These are phyloP conservation scores for Nicotiana sylvestris DNA, from an alignment of 257 asterid genomes.

Conservation along the genomic window DNA sequence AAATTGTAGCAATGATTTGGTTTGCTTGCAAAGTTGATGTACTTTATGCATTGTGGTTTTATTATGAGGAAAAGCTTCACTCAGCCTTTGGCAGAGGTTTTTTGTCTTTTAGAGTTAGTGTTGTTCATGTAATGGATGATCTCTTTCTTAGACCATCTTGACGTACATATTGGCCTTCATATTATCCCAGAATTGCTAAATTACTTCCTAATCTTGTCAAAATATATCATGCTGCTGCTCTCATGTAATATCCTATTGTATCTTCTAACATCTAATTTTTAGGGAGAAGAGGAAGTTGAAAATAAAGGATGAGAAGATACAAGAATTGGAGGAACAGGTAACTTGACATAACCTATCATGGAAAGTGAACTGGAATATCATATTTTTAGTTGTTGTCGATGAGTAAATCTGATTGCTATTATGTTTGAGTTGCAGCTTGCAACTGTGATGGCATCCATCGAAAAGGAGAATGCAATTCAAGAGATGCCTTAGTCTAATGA, in stretches of 20 bases:
- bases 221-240: not conserved
- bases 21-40: not conserved
- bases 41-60: not conserved
- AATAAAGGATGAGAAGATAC: slow-evolving; percentile 52
- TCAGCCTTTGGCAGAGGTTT: not conserved
- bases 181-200: not conserved
- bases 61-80: not conserved
- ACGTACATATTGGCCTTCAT: not conserved
- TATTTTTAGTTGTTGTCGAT: slow-evolving; percentile 12
- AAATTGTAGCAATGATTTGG: not conserved
- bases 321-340: slow-evolving; percentile 85
- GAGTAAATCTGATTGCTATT: not conserved
- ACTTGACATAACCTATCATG: not conserved
- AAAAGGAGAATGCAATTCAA: slow-evolving; percentile 36
- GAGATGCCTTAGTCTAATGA: slow-evolving; percentile 21
- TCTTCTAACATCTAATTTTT: slow-evolving; percentile 2
- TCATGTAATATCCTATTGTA: not conserved
- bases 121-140: not conserved
- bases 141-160: not conserved
- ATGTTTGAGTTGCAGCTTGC: slow-evolving; percentile 42
- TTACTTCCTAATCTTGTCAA: not conserved
- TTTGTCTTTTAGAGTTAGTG: not conserved
- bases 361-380: not conserved
- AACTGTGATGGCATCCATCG: slow-evolving; percentile 49
- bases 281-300: slow-evolving; percentile 54